Conservation (phyloP, 2,329 filamentous ascomycete genomes). For the Dissoconium aciculare region DNA sequence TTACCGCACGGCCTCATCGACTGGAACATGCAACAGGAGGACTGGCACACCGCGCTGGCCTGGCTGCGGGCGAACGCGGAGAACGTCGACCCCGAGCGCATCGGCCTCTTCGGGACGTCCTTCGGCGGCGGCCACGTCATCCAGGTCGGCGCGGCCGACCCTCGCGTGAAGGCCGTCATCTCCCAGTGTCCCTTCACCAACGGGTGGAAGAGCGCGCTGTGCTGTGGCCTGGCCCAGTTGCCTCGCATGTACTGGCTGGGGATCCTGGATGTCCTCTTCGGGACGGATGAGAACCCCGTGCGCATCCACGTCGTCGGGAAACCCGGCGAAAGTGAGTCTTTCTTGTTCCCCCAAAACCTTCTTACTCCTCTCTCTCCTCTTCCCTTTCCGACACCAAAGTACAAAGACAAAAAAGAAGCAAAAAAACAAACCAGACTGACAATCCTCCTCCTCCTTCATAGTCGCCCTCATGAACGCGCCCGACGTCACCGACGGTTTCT, state of each 20-base stretch:
- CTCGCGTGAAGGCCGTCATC: constrained; percentile 28
- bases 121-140: constrained; percentile 29
- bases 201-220: constrained; percentile 1
- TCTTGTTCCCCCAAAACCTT: too few species aligned
- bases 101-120: constrained; percentile 27
- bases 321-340: background rate
- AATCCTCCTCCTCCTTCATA: background rate
- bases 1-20: constrained; percentile 23
- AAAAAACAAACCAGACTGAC: background rate
- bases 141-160: constrained; percentile 26
- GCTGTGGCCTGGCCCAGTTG: background rate
- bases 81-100: constrained; percentile 19
- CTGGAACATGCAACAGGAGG: constrained; percentile 20
- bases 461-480: background rate
- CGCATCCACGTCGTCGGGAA: background rate
- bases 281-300: background rate
- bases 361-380: too few species aligned
- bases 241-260: background rate
- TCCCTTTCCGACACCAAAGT: too few species aligned
- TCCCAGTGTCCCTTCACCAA: constrained; percentile 16
- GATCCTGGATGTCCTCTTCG: background rate
- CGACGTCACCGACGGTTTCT: background rate
- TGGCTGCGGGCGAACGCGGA: constrained; percentile 21
- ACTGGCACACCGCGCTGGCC: constrained; percentile 27
- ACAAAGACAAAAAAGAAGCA: too few species aligned